A percentile compares a stretch with the other conserved stretches of the same genome.
These are phyloP conservation scores for Asterophora lycoperdoides DNA, from an alignment of 768 basidiomycete species.

Conservation along the genomic window DNA sequence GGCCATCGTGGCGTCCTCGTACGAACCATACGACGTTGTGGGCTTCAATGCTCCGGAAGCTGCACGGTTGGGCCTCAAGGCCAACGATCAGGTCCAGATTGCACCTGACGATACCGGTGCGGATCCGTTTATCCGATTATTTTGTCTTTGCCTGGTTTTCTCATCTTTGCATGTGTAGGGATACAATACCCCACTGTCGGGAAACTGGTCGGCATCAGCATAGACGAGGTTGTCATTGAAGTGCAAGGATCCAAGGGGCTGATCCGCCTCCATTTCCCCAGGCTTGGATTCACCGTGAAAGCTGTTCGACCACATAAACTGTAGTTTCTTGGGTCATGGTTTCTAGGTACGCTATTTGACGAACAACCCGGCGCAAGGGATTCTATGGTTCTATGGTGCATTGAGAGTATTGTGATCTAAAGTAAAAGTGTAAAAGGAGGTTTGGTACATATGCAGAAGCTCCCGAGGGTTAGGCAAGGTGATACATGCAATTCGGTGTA, in stretches of 20 bases:
- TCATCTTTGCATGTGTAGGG: constrained; percentile 20
- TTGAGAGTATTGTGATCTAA: no score
- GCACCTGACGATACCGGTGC: constrained; percentile 48
- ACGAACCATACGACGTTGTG: constrained; percentile 34
- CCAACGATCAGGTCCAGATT: constrained; percentile 36
- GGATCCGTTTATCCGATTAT: background rate
- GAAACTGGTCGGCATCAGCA: constrained; percentile 45
- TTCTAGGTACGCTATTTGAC: no score
- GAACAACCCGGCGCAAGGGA: no score
- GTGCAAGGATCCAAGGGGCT: constrained; percentile 35
- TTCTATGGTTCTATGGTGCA: no score
- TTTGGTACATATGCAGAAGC: no score
- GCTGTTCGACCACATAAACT: constrained; percentile 11
- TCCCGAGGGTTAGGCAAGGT: no score
- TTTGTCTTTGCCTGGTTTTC: background rate
- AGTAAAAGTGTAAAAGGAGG: no score
- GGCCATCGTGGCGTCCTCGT: constrained; percentile 31
- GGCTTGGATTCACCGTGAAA: constrained; percentile 34
- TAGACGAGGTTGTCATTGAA: constrained; percentile 47
- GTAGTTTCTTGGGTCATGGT: background rate
- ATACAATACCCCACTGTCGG: constrained; percentile 42
- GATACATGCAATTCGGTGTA: no score
- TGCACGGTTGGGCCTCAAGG: constrained; percentile 34
- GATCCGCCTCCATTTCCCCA: constrained; percentile 52
- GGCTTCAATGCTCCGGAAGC: constrained; percentile 47